Conservation (phyloP, 192 early-diverging fungal genomes). For the Podila clonocystis region DNA sequence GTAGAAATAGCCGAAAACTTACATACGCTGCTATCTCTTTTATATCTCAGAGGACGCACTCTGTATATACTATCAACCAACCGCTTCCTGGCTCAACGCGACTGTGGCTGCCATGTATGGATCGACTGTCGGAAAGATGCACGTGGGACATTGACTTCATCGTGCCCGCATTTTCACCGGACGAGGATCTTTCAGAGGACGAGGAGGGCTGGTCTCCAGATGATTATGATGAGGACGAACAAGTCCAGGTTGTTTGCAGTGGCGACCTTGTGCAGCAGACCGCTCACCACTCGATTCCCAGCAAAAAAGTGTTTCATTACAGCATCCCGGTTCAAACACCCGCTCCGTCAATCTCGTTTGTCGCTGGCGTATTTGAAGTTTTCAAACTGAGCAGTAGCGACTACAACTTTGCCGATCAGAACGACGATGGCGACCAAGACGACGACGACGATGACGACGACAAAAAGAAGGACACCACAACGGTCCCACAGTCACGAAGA, state of each 20-base stretch:
- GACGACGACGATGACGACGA: slow-evolving; percentile 5
- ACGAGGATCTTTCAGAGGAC: slow-evolving; percentile 31
- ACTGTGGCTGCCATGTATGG: slow-evolving; percentile 84
- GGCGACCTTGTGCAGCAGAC: slow-evolving; percentile 77
- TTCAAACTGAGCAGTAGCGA: slow-evolving; percentile 34
- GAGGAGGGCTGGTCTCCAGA: slow-evolving; percentile 48
- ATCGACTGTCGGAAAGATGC: slow-evolving; percentile 67
- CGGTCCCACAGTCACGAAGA: slow-evolving; percentile 22
- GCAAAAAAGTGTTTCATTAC: slow-evolving; percentile 75
- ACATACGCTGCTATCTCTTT: not conserved
- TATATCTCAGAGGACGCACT: slow-evolving; percentile 51
- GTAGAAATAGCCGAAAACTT: not conserved
- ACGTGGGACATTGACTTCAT: slow-evolving; percentile 87
- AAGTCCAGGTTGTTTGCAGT: slow-evolving; percentile 67
- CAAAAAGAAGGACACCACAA: slow-evolving; percentile 27
- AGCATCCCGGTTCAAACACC: slow-evolving; percentile 71
- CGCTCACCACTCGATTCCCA: slow-evolving; percentile 65
- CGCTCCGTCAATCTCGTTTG: slow-evolving; percentile 79
- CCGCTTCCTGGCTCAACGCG: slow-evolving; percentile 74
- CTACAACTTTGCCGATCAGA: slow-evolving; percentile 24
- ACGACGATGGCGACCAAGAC: slow-evolving; percentile 18
- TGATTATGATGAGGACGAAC: slow-evolving; percentile 59
- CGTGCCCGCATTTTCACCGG: slow-evolving; percentile 62
- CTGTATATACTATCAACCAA: slow-evolving; percentile 75
- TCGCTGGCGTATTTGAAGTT: slow-evolving; percentile 60